A percentile compares a stretch with the other conserved stretches of the same genome.
phyloP scores from a whole-genome alignment of 31 red algal genomes.

The Odonthalia washingtoniensis region DNA sequence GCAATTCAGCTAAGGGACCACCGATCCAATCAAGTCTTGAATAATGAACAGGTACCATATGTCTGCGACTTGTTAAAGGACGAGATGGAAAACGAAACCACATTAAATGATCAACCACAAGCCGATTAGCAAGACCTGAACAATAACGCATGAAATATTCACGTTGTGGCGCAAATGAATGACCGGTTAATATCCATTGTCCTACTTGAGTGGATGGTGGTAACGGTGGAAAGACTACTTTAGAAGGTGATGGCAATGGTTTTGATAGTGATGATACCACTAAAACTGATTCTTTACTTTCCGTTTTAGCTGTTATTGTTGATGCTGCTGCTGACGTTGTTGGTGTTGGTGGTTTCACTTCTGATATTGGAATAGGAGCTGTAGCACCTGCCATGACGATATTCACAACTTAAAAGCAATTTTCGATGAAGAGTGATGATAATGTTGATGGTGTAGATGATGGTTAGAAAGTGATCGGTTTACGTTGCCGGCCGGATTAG shows the following conservation, averaged over 20 bases:
- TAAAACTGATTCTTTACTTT: too few relatives aligned
- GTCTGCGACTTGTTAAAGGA: background rate
- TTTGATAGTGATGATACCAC: too few relatives aligned
- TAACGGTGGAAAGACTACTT: constrained; percentile 42
- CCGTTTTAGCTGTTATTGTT: too few relatives aligned
- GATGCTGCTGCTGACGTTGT: too few relatives aligned
- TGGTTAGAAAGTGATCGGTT: too few relatives aligned
- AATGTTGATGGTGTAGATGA: too few relatives aligned
- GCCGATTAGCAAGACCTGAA: constrained; percentile 48
- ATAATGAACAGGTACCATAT: constrained; percentile 65
- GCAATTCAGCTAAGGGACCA: constrained; percentile 57
- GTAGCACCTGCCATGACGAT: too few relatives aligned
- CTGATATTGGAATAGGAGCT: too few relatives aligned
- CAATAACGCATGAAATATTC: constrained; percentile 66
- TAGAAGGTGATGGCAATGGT: constrained; percentile 36
- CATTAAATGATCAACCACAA: constrained; percentile 68
- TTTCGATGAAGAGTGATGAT: too few relatives aligned
- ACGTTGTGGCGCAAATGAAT: constrained; percentile 67
- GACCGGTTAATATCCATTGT: constrained; percentile 65
- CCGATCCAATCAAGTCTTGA: constrained; percentile 59
- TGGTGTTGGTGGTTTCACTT: too few relatives aligned
- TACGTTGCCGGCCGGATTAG: too few relatives aligned
- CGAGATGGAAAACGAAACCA: constrained; percentile 44
- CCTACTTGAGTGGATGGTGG: constrained; percentile 69
- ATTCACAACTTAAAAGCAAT: too few relatives aligned